These are phyloP conservation scores for Corinectria fuckeliana DNA, from an alignment of 2,329 filamentous ascomycete genomes.

Conservation along the genomic window DNA sequence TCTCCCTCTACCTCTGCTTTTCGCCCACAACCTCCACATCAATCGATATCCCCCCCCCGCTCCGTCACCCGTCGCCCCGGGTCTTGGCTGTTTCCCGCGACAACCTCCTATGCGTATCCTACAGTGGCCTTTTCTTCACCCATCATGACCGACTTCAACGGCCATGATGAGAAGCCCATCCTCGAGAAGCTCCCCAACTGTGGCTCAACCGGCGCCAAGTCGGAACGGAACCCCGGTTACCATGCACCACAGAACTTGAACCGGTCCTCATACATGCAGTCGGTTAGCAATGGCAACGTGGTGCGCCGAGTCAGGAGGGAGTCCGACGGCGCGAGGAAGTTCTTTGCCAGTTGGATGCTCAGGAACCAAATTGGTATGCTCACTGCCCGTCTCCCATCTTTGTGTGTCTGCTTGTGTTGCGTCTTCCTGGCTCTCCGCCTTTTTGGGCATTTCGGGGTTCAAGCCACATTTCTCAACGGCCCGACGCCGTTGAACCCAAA, in stretches of 20 bases:
- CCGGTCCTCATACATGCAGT: constrained; percentile 5
- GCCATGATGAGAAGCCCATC: not conserved
- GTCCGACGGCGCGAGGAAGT: not conserved
- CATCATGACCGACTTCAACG: constrained; percentile 9
- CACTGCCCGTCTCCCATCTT: not conserved
- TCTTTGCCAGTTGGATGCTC: constrained; percentile 6
- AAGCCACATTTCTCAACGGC: not conserved
- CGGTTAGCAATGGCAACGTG: constrained; percentile 1
- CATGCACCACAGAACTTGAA: not conserved
- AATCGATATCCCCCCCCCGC: not conserved
- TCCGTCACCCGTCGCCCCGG: not conserved
- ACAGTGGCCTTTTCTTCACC: not conserved
- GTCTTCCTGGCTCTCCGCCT: not conserved
- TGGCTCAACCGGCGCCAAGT: not conserved
- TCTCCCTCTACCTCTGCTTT: not conserved
- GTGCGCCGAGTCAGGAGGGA: constrained; percentile 3
- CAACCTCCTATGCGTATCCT: not conserved
- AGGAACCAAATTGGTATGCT: constrained; percentile 14
- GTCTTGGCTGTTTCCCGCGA: not conserved
- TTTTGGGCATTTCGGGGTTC: not conserved
- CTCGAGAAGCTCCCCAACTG: constrained; percentile 2
- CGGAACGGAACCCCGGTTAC: not conserved
- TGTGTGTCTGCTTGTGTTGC: not conserved
- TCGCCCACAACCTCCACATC: not conserved
- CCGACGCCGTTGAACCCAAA: not conserved